Base-by-base conservation (phyloP, 768 basidiomycete genomes). In the Suillus tomentosus region DNA sequence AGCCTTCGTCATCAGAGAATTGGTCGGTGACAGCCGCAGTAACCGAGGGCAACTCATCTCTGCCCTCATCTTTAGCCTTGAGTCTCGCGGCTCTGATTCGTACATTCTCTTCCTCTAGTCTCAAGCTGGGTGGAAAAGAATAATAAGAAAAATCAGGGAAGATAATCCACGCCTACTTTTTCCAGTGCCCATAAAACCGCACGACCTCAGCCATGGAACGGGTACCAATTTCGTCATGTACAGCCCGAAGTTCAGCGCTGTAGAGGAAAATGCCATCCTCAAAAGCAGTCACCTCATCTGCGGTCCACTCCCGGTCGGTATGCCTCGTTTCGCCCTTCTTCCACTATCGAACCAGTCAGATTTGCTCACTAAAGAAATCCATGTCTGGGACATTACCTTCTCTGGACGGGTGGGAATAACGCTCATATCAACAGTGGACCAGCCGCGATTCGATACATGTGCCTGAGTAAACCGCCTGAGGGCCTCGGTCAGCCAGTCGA, bases 401-500 rank as follows among this genome's bases (percentile, higher is more conserved):
- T 89, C 87, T 5, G 77, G 64, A 11, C 87, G 85, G 63, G 81
- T 79, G 2, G 81, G 77, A 24, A 10, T 31, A 53, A 79, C 79
- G 67, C 83, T 85, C 85, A 91, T 88, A 70, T 81, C 87, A 24
- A 92, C 89, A 14, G 84, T 79, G 27, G 82, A 82, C 65, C 88
- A 79, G 1, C 88, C 84, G 56, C 80, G 80, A 5, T 82, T 83
- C 64, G 84, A 82, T 61, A 84, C 68, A 60, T 86, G 82, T 40
- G 91, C 88, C 43, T 88, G 87, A 9, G 92, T 91, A 67, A 90
- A 85, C 24, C 88, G 87, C 61, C 83, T 85, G 55, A 89, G 80
- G 34, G 85, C 86, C 74, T 95, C 92, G 0, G 89, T 91, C 27
- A 94, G 78, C 87, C 89, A 94, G 75, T 93, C 93, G n/a, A 94